Evolutionary conservation across 768 basidiomycete species (phyloP), one percentile per base, ranked within the genome.

Genomic region (Exidia glandulosa): DNA sequence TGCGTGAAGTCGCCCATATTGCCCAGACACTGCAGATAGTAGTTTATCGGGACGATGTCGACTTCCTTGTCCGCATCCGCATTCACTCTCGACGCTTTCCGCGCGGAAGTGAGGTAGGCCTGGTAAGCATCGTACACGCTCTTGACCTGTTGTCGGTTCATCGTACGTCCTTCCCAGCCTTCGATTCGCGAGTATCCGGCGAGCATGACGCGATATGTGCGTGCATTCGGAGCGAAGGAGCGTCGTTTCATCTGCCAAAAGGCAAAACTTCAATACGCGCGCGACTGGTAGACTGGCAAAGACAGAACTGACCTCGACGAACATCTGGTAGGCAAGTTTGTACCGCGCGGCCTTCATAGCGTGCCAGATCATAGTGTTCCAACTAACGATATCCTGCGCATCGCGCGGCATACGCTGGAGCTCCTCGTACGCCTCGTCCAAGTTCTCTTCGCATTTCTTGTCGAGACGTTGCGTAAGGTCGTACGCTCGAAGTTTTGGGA

Each of bases 231-330:
- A 52, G 77, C 77, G 67, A 90, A 85, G 1, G 88, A 87, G 48
- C 91, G 81, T 33, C 89, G 80, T 71, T 90, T 92, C 89, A 93
- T 90, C 90, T 93, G 62, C n/a, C n/a, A 34, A 55, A 27, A 32
- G 29, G 34, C 56, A 14, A 57, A 58, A 57, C 62, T 32, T 52
- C 27, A 41, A 41, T 31, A 61, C 59, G 36, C 48, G 33, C 32
- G 36, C 64, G 30, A 32, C 34, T 54, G 57, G n/a, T 30, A 56
- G 32, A 5, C n/a, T 52, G 25, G 57, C 57, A 27, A 32, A 3
- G 10, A n/a, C 34, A 68, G 16, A 48, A 56, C 79, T 67, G 61
- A 91, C 90, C 61, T 93, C 88, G 48, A 74, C 72, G 69, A 80
- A 92, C 32, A 92, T 72, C n/a, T 77, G 69, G 63, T 84, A 87